Evolutionary conservation across 768 basidiomycete species (phyloP).

Genomic region (Auricularia sp.): DNA sequence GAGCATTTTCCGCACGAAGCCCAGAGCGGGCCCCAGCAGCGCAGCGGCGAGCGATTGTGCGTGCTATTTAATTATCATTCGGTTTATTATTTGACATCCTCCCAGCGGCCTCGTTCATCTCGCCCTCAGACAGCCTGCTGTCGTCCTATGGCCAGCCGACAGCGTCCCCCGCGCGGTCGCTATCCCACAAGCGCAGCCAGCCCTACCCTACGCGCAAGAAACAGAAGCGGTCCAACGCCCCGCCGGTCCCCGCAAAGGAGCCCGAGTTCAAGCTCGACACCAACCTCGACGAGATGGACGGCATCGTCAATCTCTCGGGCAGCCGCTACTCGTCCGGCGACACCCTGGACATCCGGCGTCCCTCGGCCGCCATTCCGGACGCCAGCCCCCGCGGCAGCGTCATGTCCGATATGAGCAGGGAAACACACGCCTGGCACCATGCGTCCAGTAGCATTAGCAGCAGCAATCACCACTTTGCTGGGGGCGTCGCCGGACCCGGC

Average conservation of each 20-base stretch:
- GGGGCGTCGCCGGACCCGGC: conserved; percentile 13
- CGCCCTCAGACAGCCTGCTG: no score
- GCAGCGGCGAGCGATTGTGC: no score
- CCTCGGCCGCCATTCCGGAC: conserved; percentile 6
- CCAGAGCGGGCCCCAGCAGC: no score
- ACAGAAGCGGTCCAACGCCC: not conserved
- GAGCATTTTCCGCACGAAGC: no score
- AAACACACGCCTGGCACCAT: conserved; percentile 4
- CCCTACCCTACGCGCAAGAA: not conserved
- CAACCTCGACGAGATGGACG: conserved; percentile 69
- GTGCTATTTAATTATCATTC: no score
- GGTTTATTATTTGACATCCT: no score
- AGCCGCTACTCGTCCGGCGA: not conserved
- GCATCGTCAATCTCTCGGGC: conserved; percentile 51
- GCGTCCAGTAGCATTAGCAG: not conserved
- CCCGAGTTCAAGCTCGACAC: conserved; percentile 45
- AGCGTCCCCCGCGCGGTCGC: not conserved
- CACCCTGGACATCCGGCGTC: conserved; percentile 2
- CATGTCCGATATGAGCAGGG: not conserved
- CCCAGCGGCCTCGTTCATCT: no score
- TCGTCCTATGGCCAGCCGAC: no score
- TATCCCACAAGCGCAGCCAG: not conserved
- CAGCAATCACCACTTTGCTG: not conserved
- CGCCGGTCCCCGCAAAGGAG: conserved; percentile 22
- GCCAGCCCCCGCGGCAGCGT: not conserved